Percentiles rank a stretch among this genome's conserved stretches.
phyloP scores from a whole-genome alignment of 73 alveolate genomes.

The Effrenium voratum region DNA sequence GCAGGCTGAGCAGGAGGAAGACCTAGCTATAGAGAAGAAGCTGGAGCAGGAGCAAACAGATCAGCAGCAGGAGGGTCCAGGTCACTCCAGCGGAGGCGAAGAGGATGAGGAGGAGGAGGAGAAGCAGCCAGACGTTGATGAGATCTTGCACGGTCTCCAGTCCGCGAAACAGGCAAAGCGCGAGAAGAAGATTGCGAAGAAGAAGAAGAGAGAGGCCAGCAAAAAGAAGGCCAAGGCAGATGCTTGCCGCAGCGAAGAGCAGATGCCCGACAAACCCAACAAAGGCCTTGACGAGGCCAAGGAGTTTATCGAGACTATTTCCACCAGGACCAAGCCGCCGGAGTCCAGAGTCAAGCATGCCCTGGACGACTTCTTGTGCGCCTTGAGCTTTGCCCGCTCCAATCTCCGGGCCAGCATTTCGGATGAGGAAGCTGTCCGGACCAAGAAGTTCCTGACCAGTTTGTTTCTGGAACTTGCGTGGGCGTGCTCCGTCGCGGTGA shows the following conservation, averaged over 20 bases:
- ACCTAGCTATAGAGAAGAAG: neutral
- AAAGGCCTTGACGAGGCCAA: neutral
- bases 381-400: neutral
- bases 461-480: constrained; percentile 41
- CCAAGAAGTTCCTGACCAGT: constrained; percentile 1
- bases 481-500: neutral
- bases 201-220: neutral
- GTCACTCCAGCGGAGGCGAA: too few relatives aligned
- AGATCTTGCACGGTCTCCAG: neutral
- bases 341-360: constrained; percentile 31
- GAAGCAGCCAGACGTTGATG: neutral
- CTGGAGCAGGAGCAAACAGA: too few relatives aligned
- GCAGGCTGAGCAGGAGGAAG: neutral
- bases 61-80: too few relatives aligned
- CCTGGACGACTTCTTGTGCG: constrained; percentile 27
- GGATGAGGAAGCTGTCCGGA: neutral
- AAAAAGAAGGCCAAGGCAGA: neutral
- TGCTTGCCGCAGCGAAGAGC: too few relatives aligned
- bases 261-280: neutral
- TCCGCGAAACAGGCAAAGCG: neutral
- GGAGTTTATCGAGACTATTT: neutral
- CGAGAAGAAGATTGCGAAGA: neutral
- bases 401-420: neutral
- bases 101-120: neutral
- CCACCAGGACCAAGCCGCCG: neutral